Base-by-base conservation (phyloP, 371 early-diverging fungal species). In the Batkoa obscura region DNA sequence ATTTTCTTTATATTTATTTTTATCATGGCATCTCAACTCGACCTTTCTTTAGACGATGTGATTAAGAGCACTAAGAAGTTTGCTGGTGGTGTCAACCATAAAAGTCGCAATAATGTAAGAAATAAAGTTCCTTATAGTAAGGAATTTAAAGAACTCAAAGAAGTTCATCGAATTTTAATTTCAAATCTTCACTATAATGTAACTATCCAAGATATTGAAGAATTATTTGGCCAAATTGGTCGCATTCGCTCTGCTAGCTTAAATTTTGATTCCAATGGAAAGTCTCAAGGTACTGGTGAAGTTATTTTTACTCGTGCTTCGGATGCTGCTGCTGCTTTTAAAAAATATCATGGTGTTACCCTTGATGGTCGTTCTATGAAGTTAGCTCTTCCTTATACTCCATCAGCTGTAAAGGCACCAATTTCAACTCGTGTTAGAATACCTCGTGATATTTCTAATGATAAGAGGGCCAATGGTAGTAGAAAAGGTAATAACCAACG, bases 341-440 rank as follows among this genome's bases (percentile, higher is more conserved):
- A 68, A 47, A 78, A 77, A 55, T 85, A 81, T 68, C 70, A 85
- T 63, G 71, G 71, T 55, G 75, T 83, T 39, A 70, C 75, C 1
- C 72, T 85, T 13, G 86, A 86, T 68, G 75, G 78, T 65, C 71
- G 72, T 47, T 72, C 80, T 15, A 85, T 86, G 84, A 73, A 66
- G 58, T 79, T 86, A 48, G 86, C 84, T 62, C 68, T 83, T 31
- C 66, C 79, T 32, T 66, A 78, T 56, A 65, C 68, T 43, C 77
- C 82, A 53, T 15, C 53, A 3, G 12, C 6, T 6, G 53, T 38
- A 3, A 30, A 5, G 3, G 5, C 38, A 38, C 13, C 39, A 10
- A 38, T 53, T n/a, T 2, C 32, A 13, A 37, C 10, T 38, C 35
- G 53, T 5, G 9, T 53, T 4, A 39, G 53, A 2, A 36, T 39